Percentiles rank a stretch among this genome's conserved stretches.
Evolutionary conservation across 768 basidiomycete species (phyloP).

Genomic region (Mrakia frigida): DNA sequence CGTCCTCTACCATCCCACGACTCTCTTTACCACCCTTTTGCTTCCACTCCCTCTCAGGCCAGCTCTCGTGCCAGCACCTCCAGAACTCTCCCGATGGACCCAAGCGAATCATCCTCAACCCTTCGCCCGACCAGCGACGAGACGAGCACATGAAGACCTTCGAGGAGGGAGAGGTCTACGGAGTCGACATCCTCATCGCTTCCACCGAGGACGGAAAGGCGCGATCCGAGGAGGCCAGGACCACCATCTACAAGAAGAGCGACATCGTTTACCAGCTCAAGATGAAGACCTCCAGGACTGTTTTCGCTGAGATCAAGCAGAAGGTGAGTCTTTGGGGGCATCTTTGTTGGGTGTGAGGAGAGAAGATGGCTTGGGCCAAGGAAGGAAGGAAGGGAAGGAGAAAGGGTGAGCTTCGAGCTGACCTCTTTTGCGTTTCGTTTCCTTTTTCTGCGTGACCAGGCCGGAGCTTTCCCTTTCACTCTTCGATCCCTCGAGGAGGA

Average conservation of each 20-base stretch:
- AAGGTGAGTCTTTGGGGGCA: constrained; percentile 52
- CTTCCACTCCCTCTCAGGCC: too few species aligned
- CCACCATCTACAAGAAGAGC: constrained; percentile 77
- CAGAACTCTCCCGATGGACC: constrained; percentile 93
- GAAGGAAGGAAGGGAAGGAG: neutral
- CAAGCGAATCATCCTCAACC: constrained; percentile 90
- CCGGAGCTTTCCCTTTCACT: constrained; percentile 97
- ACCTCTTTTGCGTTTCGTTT: neutral
- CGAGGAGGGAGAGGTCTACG: constrained; percentile 33
- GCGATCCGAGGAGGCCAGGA: constrained; percentile 78
- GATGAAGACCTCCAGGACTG: constrained; percentile 93
- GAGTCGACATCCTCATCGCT: constrained; percentile 32
- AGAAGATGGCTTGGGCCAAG: neutral
- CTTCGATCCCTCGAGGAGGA: constrained; percentile 90
- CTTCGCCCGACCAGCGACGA: constrained; percentile 69
- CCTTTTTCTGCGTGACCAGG: constrained; percentile 42
- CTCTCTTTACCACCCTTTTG: too few species aligned
- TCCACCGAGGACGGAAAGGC: constrained; percentile 53
- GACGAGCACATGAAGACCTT: constrained; percentile 63
- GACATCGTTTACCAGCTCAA: constrained; percentile 89
- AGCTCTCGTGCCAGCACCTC: constrained; percentile 59
- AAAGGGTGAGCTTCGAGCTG: neutral
- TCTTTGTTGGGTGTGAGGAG: too few species aligned
- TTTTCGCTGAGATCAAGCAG: constrained; percentile 95
- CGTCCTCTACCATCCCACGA: too few species aligned